Evolutionary conservation across 225 moss, liverwort and hornwort genomes (phyloP), one percentile per base, ranked within the genome.

Genomic region (Anthoceros angustus): DNA sequence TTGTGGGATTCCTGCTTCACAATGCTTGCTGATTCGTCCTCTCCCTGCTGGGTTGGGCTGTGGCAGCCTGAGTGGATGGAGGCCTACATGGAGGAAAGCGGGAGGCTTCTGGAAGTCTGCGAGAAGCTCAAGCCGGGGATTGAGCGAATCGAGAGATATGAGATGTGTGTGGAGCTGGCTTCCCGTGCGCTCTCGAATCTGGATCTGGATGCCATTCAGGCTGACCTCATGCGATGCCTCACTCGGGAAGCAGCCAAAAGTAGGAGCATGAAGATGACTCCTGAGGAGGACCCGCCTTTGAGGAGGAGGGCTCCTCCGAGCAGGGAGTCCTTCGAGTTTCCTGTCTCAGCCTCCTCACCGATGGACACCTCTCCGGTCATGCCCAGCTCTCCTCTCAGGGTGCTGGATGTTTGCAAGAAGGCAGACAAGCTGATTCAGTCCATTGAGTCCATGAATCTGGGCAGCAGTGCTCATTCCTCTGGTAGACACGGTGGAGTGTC

Each of bases 111-210:
- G 16, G 55, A 55, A 7, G 12, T 55, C 14, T 55, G 55, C 55
- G 55, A 18, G n/a, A 9, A 23, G 55, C 55, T 55, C 10, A 55
- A 20, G 10, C 55, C 55, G 4, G 55, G 55, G n/a, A 55, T 55
- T 6, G 55, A 7, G 7, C 55, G 55, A 18, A 55, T 55, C 4
- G 10, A 55, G 55, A 55, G 55, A 55, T 55, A 55, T 23, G n/a
- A 55, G n/a, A 15, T 55, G 55, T 55, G 16, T 23, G 55, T 55
- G 55, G 55, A 55, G 55, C 55, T 55, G 55, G 55, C 55, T 23
- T 55, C n/a, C 55, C 55, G 55, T 23, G 55, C 55, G 8, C 55
- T 55, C 55, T 55, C 55, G 5, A 55, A 23, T 18, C n/a, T 55
- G 55, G 23, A 55, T 23, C 18, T 55, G 55, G 55, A 55, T 55